Evolutionary conservation across 2,329 filamentous ascomycete genomes (phyloP).

Genomic region (Coniochaeta pulveracea): DNA sequence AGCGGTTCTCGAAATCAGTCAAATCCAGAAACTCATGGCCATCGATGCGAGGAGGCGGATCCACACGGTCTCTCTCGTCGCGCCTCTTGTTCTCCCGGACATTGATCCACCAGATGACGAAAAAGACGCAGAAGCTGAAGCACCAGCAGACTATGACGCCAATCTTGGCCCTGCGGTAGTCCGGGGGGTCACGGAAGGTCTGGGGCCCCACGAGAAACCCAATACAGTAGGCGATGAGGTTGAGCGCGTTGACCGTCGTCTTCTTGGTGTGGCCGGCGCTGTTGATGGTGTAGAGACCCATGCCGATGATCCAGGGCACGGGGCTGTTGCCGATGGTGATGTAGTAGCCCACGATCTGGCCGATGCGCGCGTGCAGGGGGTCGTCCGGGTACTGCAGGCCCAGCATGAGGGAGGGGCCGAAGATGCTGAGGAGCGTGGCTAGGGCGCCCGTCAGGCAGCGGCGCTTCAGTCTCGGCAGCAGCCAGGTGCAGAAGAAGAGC

Average conservation of each 20-base stretch:
- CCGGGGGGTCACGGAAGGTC: background rate
- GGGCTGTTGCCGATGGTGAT: background rate
- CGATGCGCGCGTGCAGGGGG: background rate
- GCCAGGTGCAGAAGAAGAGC: background rate
- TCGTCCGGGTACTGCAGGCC: no score
- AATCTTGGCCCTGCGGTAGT: background rate
- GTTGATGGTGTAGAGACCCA: background rate
- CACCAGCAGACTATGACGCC: background rate
- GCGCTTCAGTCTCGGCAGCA: no score
- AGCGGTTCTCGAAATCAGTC: background rate
- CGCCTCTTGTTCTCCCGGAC: background rate
- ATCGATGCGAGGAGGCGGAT: background rate
- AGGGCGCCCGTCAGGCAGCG: background rate
- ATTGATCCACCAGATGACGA: background rate
- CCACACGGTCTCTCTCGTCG: background rate
- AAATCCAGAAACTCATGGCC: background rate
- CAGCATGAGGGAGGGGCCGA: background rate
- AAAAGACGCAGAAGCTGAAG: background rate
- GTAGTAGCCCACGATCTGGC: background rate
- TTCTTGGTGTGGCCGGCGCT: slow-evolving; percentile 4
- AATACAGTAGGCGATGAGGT: background rate
- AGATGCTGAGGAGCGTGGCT: background rate
- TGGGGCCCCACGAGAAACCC: background rate
- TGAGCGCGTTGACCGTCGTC: background rate
- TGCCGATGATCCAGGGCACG: background rate